Conservation (phyloP, 768 basidiomycete species). For the Suillus occidentalis region DNA sequence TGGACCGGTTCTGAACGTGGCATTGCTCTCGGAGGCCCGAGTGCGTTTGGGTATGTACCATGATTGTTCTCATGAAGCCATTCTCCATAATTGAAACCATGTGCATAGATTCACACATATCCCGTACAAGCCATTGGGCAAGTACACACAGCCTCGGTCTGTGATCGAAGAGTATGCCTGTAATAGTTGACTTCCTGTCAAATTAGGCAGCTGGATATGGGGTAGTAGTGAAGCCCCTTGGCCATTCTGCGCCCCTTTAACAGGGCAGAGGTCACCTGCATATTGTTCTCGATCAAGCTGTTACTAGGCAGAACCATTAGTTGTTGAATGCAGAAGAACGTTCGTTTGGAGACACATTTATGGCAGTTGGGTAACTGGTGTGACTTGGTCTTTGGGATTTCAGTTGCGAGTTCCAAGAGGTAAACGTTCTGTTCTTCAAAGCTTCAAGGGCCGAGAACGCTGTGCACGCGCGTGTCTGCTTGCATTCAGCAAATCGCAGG, state of each 20-base stretch:
- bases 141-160: conserved; percentile 43
- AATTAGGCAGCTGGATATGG: conserved; percentile 9
- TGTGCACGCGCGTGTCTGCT: not conserved
- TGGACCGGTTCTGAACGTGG: conserved; percentile 53
- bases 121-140: conserved; percentile 38
- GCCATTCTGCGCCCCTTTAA: not conserved
- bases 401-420: not conserved
- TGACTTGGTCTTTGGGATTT: not conserved
- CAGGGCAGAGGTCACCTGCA: not conserved
- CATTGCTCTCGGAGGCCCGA: conserved; percentile 50
- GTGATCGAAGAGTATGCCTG: conserved; percentile 45
- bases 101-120: conserved; percentile 30
- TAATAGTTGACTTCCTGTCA: conserved; percentile 2
- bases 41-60: conserved; percentile 49
- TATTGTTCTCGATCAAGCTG: not conserved
- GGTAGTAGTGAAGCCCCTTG: conserved; percentile 1
- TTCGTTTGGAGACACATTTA: not conserved
- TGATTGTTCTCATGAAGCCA: not conserved
- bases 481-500: not conserved
- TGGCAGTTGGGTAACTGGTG: not conserved
- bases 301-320: not conserved
- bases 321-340: not conserved
- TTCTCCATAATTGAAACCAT: conserved; percentile 11
- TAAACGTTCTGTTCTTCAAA: not conserved
- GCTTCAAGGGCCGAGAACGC: not conserved